Percentiles rank a stretch among this genome's conserved stretches.
These are phyloP conservation scores for Candida mattraensis DNA, from an alignment of 805 yeast species.

Conservation along the genomic window DNA sequence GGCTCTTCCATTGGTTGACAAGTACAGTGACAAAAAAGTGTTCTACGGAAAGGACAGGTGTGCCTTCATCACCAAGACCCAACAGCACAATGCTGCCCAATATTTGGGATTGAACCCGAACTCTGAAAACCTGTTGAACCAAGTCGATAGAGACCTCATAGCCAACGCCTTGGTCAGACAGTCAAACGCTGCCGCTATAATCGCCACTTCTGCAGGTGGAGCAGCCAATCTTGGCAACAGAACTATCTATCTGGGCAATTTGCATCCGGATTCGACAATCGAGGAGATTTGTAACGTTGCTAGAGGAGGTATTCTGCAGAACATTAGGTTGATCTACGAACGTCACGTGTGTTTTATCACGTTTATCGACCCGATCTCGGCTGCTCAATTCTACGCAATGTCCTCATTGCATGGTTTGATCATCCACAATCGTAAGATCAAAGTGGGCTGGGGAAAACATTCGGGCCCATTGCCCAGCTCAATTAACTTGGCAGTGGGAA, in stretches of 20 bases:
- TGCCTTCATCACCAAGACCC: slow-evolving; percentile 92
- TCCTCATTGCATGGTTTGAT: slow-evolving; percentile 86
- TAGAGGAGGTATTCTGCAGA: slow-evolving; percentile 90
- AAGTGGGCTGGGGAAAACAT: slow-evolving; percentile 98
- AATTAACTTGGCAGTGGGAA: slow-evolving; percentile 82
- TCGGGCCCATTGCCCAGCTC: slow-evolving; percentile 90
- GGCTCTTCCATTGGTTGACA: slow-evolving; percentile 63
- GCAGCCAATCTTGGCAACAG: slow-evolving; percentile 89
- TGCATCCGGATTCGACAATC: slow-evolving; percentile 82
- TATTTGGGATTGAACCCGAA: slow-evolving; percentile 90
- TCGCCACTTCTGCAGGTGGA: slow-evolving; percentile 93
- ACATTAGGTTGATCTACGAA: slow-evolving; percentile 75
- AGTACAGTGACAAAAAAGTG: slow-evolving; percentile 75
- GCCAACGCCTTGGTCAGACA: slow-evolving; percentile 85
- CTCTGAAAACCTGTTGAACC: slow-evolving; percentile 72
- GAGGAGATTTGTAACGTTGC: slow-evolving; percentile 97
- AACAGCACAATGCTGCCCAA: slow-evolving; percentile 96
- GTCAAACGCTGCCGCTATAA: slow-evolving; percentile 96
- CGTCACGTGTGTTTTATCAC: slow-evolving; percentile 93
- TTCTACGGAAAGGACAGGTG: slow-evolving; percentile 93
- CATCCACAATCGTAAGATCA: slow-evolving; percentile 80
- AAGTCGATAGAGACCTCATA: slow-evolving; percentile 53
- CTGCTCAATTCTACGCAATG: slow-evolving; percentile 96
- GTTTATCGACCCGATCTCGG: slow-evolving; percentile 94
- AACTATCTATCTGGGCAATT: slow-evolving; percentile 86